phyloP scores from a whole-genome alignment of 2,329 filamentous ascomycete species.

The Mycosphaerella arachidis region DNA sequence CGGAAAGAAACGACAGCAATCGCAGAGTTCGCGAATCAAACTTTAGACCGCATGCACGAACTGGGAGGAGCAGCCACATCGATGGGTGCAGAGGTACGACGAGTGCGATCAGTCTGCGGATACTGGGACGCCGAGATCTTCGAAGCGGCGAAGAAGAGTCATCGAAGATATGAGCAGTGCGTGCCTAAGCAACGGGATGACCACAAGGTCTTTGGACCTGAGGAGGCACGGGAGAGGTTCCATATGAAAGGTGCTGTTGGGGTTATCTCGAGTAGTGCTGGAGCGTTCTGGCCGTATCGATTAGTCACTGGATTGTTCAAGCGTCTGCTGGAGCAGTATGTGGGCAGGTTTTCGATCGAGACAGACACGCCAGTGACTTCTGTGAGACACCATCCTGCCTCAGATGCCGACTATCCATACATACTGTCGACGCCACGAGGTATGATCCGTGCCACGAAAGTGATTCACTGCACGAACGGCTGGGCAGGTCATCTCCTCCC shows the following conservation, averaged over 20 bases:
- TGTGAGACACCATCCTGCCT: conserved; percentile 3
- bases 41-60: conserved; percentile 13
- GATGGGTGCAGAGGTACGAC: conserved; percentile 11
- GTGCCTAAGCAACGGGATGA: conserved; percentile 13
- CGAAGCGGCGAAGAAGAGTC: conserved; percentile 9
- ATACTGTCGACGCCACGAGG: conserved; percentile 14
- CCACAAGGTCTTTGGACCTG: conserved; percentile 3
- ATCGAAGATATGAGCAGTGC: conserved; percentile 16
- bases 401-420: conserved; percentile 11
- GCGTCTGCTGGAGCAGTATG: conserved; percentile 13
- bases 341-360: conserved; percentile 13
- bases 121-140: conserved; percentile 13
- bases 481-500: conserved; percentile 19
- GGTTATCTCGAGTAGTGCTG: conserved; percentile 18
- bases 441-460: conserved; percentile 10
- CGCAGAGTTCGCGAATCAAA: conserved; percentile 15
- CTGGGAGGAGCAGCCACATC: conserved; percentile 5
- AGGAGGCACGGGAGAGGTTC: conserved; percentile 15
- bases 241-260: conserved; percentile 17
- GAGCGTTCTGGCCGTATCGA: conserved; percentile 21
- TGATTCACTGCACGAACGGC: conserved; percentile 20
- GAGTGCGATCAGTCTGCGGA: conserved; percentile 11
- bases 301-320: conserved; percentile 18
- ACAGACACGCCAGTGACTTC: conserved; percentile 17
- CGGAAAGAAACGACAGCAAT: conserved; percentile 16